Base-by-base conservation (phyloP, 306 rosid genomes). In the Quercus rubra region DNA sequence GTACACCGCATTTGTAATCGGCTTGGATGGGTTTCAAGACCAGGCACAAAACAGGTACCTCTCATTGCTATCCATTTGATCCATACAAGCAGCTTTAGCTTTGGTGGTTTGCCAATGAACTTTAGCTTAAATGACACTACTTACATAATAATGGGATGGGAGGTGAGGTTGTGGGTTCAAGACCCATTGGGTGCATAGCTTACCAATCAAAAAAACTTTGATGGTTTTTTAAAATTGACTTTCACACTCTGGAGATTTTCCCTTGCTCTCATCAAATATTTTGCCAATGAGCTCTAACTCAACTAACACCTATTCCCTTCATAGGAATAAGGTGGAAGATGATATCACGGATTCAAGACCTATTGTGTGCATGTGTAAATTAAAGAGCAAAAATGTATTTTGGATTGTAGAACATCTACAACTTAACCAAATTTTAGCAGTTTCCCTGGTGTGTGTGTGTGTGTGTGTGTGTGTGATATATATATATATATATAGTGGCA, bases 1-100 rank as follows among this genome's bases (percentile, higher is more conserved):
- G 99, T 92, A 66, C 99, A 92, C 85, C 97, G 93, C 66, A 94
- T 94, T 71, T 91, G 91, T 86, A 94, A 94, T 89, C 87, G 97
- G 55, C 97, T 94, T 82, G 95, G 91, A 67, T 94, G 99, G 97
- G 99, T 91, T 71, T 85, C 90, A 19, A 86, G 88, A 68, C 51
- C 81, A 54, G 93, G 93, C 84, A 91, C 91, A 33, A 91, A 91
- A 72, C 93, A 91, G 97, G 97, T 92, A 83, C 75, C 33, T 74
- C 57, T 23, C 27, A 74, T 74, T 77, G 61, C 70, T 64, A 11
- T 57, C 27, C 46, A 55, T 77, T 79, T 85, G 82, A 56, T 51
- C 12, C 43, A 43, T 55, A 19, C 41, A 77, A 55, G 70, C 31
- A 73, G 46, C 54, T 57, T 69, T 70, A 70, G 62, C 33, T 73